phyloP scores from a whole-genome alignment of 2,329 filamentous ascomycete genomes.

The Scedosporium minutisporum region DNA sequence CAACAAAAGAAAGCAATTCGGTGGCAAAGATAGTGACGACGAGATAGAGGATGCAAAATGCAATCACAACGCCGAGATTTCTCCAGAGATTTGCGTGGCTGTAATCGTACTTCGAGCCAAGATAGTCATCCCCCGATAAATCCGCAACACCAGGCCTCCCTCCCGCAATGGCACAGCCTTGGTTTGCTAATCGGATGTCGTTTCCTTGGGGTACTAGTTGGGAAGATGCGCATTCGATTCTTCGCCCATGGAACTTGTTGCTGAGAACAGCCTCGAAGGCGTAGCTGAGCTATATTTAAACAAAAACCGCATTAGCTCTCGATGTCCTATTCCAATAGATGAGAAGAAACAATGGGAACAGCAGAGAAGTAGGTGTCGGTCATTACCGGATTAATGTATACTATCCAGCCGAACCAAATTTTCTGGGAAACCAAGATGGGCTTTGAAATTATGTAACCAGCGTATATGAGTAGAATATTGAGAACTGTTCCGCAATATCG shows the following conservation, averaged over 20 bases:
- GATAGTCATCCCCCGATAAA: constrained; percentile 35
- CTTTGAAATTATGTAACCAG: constrained; percentile 54
- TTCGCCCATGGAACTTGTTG: constrained; percentile 43
- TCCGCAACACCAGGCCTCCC: constrained; percentile 39
- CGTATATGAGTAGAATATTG: constrained; percentile 56
- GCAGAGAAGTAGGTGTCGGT: too few species aligned
- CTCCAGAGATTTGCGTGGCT: constrained; percentile 44
- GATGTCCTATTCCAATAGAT: too few species aligned
- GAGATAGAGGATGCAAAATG: constrained; percentile 39
- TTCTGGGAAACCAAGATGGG: constrained; percentile 45
- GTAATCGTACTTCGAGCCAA: constrained; percentile 38
- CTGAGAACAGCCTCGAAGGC: constrained; percentile 51
- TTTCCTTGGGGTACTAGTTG: constrained; percentile 38
- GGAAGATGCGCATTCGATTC: constrained; percentile 35
- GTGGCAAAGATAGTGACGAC: constrained; percentile 37
- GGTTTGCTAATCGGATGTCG: constrained; percentile 28
- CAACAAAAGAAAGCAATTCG: constrained; percentile 51
- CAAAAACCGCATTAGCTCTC: too few species aligned
- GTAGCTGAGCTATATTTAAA: constrained; percentile 32
- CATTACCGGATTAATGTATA: constrained; percentile 51
- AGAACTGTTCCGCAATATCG: constrained; percentile 45
- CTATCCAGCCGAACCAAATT: constrained; percentile 63
- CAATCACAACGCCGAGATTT: constrained; percentile 53
- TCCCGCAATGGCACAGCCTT: constrained; percentile 47
- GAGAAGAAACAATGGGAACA: too few species aligned